These are phyloP conservation scores for Erythrobasidium hasegawianum DNA, from an alignment of 1,284 basidiomycete species.

Conservation along the genomic window DNA sequence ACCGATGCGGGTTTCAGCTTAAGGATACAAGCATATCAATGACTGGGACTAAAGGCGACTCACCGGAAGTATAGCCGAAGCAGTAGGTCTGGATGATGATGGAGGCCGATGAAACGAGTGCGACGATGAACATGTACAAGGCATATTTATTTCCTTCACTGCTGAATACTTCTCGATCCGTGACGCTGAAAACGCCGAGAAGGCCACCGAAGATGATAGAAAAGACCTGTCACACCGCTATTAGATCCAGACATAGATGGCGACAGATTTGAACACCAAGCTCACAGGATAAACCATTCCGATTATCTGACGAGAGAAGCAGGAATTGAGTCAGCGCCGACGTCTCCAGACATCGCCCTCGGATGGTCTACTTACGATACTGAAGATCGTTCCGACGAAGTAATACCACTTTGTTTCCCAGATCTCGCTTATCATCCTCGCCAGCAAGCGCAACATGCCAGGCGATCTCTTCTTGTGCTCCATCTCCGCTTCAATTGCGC, in stretches of 20 bases:
- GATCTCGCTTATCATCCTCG: slow-evolving; percentile 48
- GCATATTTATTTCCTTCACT: slow-evolving; percentile 3
- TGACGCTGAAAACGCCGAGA: slow-evolving; percentile 16
- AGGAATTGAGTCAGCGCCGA: too few species aligned
- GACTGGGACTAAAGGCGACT: slow-evolving; percentile 35
- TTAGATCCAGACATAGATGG: not conserved
- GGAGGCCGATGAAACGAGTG: slow-evolving; percentile 46
- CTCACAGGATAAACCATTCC: slow-evolving; percentile 77
- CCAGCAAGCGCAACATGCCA: slow-evolving; percentile 38
- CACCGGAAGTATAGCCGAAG: slow-evolving; percentile 38
- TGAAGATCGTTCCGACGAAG: slow-evolving; percentile 37
- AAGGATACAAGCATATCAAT: too few species aligned
- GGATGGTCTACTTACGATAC: slow-evolving; percentile 36
- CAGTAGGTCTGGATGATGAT: slow-evolving; percentile 46
- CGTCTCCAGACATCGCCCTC: too few species aligned
- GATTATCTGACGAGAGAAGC: slow-evolving; percentile 28
- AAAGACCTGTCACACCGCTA: not conserved
- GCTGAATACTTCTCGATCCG: slow-evolving; percentile 4
- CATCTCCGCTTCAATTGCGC: slow-evolving; percentile 22
- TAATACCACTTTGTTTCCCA: slow-evolving; percentile 48
- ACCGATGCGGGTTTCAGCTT: too few species aligned
- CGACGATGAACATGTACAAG: slow-evolving; percentile 40
- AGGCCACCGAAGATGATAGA: slow-evolving; percentile 8
- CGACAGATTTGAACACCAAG: not conserved
- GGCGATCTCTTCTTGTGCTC: slow-evolving; percentile 12